phyloP scores from a whole-genome alignment of 306 rosid species.

The Pachyrhizus erosus region DNA sequence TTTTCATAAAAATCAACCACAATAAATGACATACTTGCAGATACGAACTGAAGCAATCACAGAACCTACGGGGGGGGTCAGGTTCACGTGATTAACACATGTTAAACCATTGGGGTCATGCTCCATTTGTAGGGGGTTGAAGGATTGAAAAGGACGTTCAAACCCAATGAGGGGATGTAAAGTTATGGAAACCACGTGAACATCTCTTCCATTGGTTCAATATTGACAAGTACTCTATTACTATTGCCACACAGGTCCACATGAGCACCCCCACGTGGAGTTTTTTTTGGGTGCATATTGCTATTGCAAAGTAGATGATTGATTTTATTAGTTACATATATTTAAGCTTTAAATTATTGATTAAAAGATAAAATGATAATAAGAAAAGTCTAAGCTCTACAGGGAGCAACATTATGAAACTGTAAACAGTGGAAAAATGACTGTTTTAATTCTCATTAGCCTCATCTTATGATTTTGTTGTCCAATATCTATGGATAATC shows the following conservation, averaged over 20 bases:
- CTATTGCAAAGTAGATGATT: neutral
- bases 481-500: neutral
- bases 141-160: neutral
- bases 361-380: neutral
- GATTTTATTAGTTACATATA: neutral
- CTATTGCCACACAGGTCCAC: neutral
- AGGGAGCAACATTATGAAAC: neutral
- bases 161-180: conserved; percentile 11
- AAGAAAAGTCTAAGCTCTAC: neutral
- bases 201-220: neutral
- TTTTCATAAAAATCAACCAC: neutral
- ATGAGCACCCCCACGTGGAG: neutral
- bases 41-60: neutral
- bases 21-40: neutral
- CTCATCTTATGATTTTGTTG: neutral
- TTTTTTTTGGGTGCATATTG: neutral
- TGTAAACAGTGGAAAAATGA: neutral
- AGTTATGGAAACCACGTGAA: conserved; percentile 28
- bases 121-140: conserved; percentile 4
- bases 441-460: neutral
- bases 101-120: conserved; percentile 20
- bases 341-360: neutral
- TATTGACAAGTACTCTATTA: neutral
- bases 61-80: neutral
- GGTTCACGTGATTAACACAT: conserved; percentile 27